These are phyloP conservation scores for Paramarasmius palmivorus DNA, from an alignment of 1,284 basidiomycete species.

Conservation along the genomic window DNA sequence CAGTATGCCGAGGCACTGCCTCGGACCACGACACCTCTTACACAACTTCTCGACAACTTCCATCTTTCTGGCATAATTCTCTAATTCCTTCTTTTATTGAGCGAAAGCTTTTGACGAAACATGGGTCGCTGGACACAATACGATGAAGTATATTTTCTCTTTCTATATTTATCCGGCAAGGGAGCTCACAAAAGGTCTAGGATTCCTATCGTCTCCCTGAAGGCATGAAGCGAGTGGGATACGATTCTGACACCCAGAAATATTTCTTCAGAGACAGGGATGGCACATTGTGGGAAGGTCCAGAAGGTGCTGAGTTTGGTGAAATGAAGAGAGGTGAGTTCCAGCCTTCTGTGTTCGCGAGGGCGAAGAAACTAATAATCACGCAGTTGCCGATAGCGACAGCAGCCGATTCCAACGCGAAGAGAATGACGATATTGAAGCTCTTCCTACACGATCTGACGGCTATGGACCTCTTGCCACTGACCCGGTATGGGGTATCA, in stretches of 20 bases:
- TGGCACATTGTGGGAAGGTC: not conserved
- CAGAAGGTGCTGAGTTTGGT: not conserved
- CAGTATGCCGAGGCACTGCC: too few relatives aligned
- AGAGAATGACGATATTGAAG: constrained; percentile 1
- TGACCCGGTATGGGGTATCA: not conserved
- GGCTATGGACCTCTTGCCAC: not conserved
- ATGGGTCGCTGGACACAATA: constrained; percentile 7
- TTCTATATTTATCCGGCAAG: too few relatives aligned
- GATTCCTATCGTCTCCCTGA: constrained; percentile 3
- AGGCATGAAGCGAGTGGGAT: constrained; percentile 1
- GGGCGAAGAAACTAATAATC: not conserved
- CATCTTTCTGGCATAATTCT: too few relatives aligned
- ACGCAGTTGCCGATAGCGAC: not conserved
- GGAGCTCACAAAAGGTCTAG: too few relatives aligned
- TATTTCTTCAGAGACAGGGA: not conserved
- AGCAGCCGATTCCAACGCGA: not conserved
- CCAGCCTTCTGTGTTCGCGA: too few relatives aligned
- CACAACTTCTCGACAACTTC: too few relatives aligned
- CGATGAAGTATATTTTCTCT: not conserved
- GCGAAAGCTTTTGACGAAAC: too few relatives aligned
- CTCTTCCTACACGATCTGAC: not conserved
- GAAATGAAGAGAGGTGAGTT: constrained; percentile 1
- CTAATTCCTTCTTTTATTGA: too few relatives aligned
- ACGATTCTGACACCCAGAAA: constrained; percentile 1
- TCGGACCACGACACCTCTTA: too few relatives aligned